Base-by-base conservation (phyloP, 768 basidiomycete genomes). In the Xerocomus potaroensis region DNA sequence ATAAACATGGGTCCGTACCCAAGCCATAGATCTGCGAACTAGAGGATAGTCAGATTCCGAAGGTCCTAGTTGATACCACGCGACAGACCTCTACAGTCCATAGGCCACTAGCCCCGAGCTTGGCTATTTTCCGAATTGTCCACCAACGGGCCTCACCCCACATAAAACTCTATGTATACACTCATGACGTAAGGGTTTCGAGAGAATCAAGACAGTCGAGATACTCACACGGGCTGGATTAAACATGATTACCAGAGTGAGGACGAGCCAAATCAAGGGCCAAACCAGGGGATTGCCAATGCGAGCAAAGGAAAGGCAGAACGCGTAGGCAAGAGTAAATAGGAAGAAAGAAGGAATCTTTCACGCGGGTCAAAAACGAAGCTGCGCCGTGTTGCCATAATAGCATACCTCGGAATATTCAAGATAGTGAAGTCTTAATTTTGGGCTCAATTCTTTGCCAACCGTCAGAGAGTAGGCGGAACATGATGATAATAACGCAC, bases 1-100 rank as follows among this genome's bases (percentile, higher is more conserved):
- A 21, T 8, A 36, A 33, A 19, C 9, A 3, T 39, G 24, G 12
- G 42, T 22, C 60, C 77, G 45, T 64, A 87, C 87, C 87, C 90
- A 62, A 91, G 73, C 90, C 90, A 92, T 79, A 91, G 89, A 72
- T 91, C 90, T 14, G 83, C 68, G 62, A 92, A 92, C 83, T 87
- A 47, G 1, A 35, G 40, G 22, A 29, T 15, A 24, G 41, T 54
- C 50, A 50, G 50, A 49, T 26, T 37, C 31, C 3, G 24, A 41
- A 26, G 32, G 12, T 33, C 22, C 26, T 9, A 24, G 36, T 27
- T 30, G 12, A 23, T 16, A 40, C 26, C 23, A 12, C 26, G 15
- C 9, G 27, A 52, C 47, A 58, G 53, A 88, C 88, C 76, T 92
- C 91, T 48, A 94, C 91, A 11, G 71, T 73, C 41, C 76, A 77